Evolutionary conservation across 2,329 filamentous ascomycete genomes (phyloP).

Genomic region (Phialophora verrucosa): DNA sequence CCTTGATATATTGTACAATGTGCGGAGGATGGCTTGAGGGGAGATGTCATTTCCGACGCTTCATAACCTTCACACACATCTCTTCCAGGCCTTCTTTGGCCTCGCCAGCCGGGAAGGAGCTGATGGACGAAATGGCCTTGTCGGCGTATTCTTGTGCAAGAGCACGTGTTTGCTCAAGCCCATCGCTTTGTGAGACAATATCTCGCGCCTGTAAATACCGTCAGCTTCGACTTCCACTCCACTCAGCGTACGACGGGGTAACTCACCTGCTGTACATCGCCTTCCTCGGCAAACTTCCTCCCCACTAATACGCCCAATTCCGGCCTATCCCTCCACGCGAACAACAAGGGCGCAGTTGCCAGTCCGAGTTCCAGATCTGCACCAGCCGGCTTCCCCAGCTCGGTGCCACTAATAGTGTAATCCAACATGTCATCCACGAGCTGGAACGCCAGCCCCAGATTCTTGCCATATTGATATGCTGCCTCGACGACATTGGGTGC

Average conservation of each 20-base stretch:
- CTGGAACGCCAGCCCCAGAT: conserved; percentile 93
- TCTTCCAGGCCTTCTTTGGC: conserved; percentile 89
- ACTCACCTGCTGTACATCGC: conserved; percentile 80
- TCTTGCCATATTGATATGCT: conserved; percentile 90
- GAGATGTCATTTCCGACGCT: conserved; percentile 73
- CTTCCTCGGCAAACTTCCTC: conserved; percentile 81
- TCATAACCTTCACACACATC: conserved; percentile 91
- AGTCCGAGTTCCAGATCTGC: conserved; percentile 92
- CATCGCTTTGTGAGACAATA: conserved; percentile 80
- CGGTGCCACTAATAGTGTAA: conserved; percentile 82
- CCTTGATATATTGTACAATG: conserved; percentile 13
- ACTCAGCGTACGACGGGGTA: background rate
- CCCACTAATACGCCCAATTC: conserved; percentile 88
- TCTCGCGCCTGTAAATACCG: conserved; percentile 72
- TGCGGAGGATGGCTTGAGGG: background rate
- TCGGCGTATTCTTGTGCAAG: conserved; percentile 90
- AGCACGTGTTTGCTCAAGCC: conserved; percentile 88
- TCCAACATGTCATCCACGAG: conserved; percentile 98
- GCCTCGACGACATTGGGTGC: conserved; percentile 82
- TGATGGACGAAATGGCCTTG: conserved; percentile 84
- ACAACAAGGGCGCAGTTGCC: conserved; percentile 89
- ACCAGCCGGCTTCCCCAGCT: conserved; percentile 92
- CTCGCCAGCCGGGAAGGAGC: conserved; percentile 86
- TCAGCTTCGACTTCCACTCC: background rate
- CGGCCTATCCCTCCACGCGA: conserved; percentile 89